These are phyloP conservation scores for Nitzschia sp. DNA, from an alignment of 108 stramenopile species.

Conservation along the genomic window DNA sequence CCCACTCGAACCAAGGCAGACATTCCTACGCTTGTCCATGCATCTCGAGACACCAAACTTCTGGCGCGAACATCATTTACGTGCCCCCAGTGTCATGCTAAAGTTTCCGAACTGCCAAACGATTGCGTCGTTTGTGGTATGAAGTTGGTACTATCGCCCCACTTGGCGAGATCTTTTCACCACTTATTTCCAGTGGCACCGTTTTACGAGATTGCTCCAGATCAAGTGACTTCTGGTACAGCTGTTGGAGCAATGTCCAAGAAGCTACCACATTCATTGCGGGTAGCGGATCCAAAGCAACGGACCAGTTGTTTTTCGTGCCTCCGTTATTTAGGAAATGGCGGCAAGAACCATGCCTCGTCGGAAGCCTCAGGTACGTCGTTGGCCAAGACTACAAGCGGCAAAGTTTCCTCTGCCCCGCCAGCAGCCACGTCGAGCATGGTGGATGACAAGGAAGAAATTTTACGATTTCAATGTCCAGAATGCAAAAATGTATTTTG, in stretches of 20 bases:
- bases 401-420: not conserved
- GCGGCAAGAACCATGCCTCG: not conserved
- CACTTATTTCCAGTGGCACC: constrained; percentile 91
- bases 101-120: constrained; percentile 68
- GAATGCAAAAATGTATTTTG: constrained; percentile 86
- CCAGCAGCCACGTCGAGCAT: not conserved
- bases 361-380: not conserved
- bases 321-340: constrained; percentile 49
- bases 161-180: constrained; percentile 89
- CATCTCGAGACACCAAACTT: constrained; percentile 53
- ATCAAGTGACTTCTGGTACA: not conserved
- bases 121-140: constrained; percentile 91
- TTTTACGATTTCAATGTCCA: constrained; percentile 82
- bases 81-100: constrained; percentile 84
- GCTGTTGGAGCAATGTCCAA: not conserved
- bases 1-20: constrained; percentile 68
- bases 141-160: constrained; percentile 83
- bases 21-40: constrained; percentile 76
- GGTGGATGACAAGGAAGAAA: constrained; percentile 7
- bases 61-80: constrained; percentile 75
- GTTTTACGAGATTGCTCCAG: constrained; percentile 69
- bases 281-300: constrained; percentile 18
- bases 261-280: constrained; percentile 2
- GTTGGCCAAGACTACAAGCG: not conserved
- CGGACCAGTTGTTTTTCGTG: constrained; percentile 71